phyloP scores from a whole-genome alignment of 2,329 filamentous ascomycete species.

The Colletotrichum echinochloae region DNA sequence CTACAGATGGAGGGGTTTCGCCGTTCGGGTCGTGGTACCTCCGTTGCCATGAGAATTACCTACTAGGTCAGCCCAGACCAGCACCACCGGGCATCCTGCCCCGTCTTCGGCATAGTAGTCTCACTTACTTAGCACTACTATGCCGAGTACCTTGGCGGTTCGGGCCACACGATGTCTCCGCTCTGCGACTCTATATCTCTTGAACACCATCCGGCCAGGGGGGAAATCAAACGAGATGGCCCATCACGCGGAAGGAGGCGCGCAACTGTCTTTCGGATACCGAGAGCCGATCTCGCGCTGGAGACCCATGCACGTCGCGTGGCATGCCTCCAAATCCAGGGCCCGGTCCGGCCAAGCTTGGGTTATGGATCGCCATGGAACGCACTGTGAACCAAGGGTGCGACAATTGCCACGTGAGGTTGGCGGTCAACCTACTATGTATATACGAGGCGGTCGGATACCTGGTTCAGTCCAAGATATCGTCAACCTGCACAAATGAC shows the following conservation, averaged over 20 bases:
- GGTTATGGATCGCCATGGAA: conserved; percentile 10
- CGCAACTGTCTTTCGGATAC: background rate
- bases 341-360: conserved; percentile 7
- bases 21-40: background rate
- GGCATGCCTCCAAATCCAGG: conserved; percentile 9
- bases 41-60: background rate
- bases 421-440: background rate
- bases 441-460: conserved; percentile 14
- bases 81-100: no score
- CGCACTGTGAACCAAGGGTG: background rate
- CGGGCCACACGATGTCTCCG: background rate
- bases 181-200: background rate
- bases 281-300: background rate
- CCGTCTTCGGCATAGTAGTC: no score
- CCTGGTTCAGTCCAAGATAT: conserved; percentile 10
- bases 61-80: background rate
- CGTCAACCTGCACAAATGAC: background rate
- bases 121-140: conserved; percentile 5
- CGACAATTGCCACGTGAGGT: conserved; percentile 6
- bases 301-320: conserved; percentile 22
- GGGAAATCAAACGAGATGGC: background rate
- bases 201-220: background rate
- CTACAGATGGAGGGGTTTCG: background rate
- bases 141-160: conserved; percentile 3
- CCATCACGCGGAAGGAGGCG: conserved; percentile 13